Base-by-base conservation (phyloP, 345 rosid genomes). In the Orychophragmus violaceus region DNA sequence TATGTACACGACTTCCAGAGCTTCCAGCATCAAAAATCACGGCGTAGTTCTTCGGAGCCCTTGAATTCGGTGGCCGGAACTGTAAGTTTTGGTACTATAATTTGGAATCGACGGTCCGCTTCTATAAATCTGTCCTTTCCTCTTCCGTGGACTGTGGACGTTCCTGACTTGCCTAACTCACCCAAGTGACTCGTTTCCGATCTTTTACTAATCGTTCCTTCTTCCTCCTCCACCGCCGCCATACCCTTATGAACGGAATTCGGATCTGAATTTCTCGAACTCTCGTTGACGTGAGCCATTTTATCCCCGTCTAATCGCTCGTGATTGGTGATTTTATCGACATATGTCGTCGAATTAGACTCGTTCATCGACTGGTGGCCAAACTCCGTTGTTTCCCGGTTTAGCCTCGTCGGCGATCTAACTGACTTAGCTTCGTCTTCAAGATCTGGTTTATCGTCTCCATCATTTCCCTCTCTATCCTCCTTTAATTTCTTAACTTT, bases 1-100 rank as follows among this genome's bases (percentile, higher is more conserved):
- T 97, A 54, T 93, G 98, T 7, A 93, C 98, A n/a, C n/a, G n/a
- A n/a, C n/a, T n/a, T n/a, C n/a, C n/a, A n/a, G n/a, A n/a, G n/a
- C n/a, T n/a, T n/a, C 98, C 97, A 4, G 98, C 98, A 29, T 93
- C 94, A 39, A 93, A 93, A 36, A 93, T 75, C 19, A 93, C 97
- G 0, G 97, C 96, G 30, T 75, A 93, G 27, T 69, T 84, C 82
- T 63, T 83, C 0, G 78, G 64, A 45, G 59, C 65, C 52, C 69
- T 77, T 12, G 68, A 64, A 45, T 56, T 70, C 0, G 85, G 79
- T n/a, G n/a, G n/a, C n/a, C n/a, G n/a, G n/a, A n/a, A n/a, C n/a
- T n/a, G n/a, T n/a, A n/a, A n/a, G n/a, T n/a, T n/a, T n/a, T n/a
- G n/a, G n/a, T n/a, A n/a, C n/a, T n/a, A n/a, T n/a, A n/a, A n/a